phyloP scores from a whole-genome alignment of 2,329 filamentous ascomycete genomes.

The Leptodontidium sp. region DNA sequence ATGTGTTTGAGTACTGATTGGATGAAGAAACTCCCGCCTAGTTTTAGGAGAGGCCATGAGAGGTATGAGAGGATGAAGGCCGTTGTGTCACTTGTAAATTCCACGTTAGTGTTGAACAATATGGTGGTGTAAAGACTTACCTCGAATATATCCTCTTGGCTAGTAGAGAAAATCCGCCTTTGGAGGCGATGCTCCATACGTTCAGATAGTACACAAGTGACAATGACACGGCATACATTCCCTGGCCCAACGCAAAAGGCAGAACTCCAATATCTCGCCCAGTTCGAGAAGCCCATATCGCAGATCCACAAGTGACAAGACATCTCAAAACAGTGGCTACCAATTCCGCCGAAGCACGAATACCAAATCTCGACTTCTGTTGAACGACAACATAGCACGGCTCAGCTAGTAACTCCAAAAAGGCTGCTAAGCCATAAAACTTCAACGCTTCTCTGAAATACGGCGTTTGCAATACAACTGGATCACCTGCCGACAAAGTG shows the following conservation, averaged over 20 bases:
- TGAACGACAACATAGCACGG: constrained; percentile 91
- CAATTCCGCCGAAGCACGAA: constrained; percentile 85
- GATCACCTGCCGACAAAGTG: constrained; percentile 55
- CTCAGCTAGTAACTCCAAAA: constrained; percentile 83
- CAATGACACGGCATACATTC: constrained; percentile 76
- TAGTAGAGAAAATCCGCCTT: constrained; percentile 74
- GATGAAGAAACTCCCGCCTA: constrained; percentile 83
- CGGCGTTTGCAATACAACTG: constrained; percentile 62
- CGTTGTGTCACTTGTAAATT: constrained; percentile 28
- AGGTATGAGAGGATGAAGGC: constrained; percentile 56
- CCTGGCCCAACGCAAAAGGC: constrained; percentile 88
- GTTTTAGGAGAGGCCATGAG: constrained; percentile 71
- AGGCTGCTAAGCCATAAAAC: constrained; percentile 63
- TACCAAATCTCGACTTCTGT: constrained; percentile 79
- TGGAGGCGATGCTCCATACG: constrained; percentile 62
- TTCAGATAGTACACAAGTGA: constrained; percentile 74
- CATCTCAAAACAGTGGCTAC: constrained; percentile 81
- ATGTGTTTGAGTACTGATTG: constrained; percentile 93
- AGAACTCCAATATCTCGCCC: constrained; percentile 73
- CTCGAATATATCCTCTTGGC: constrained; percentile 52
- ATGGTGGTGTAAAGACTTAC: constrained; percentile 30
- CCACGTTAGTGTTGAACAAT: constrained; percentile 24
- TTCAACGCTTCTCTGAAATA: constrained; percentile 65
- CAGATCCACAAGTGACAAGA: constrained; percentile 74
- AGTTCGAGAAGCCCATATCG: constrained; percentile 66